Evolutionary conservation across 2,329 filamentous ascomycete species (phyloP).

Genomic region (Colletotrichum horii): DNA sequence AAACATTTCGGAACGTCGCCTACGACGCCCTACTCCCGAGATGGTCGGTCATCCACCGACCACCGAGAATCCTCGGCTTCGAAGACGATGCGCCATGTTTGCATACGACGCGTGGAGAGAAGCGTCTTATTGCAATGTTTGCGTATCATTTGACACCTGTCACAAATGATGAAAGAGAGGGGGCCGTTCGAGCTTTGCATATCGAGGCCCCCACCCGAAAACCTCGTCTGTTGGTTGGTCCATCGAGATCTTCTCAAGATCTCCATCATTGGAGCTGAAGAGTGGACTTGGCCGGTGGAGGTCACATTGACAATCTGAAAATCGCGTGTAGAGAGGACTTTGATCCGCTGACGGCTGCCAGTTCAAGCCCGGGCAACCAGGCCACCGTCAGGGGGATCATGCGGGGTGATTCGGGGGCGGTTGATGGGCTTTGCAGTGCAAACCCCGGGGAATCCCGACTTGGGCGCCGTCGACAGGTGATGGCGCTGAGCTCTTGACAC

Average conservation of each 20-base stretch:
- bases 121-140: neutral
- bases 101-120: neutral
- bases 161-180: neutral
- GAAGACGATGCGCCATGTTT: neutral
- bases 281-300: neutral
- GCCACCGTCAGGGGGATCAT: neutral
- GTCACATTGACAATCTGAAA: neutral
- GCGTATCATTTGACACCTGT: neutral
- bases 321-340: neutral
- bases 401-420: neutral
- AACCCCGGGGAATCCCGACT: neutral
- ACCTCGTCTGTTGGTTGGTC: neutral
- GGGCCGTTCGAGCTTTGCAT: neutral
- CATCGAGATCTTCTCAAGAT: slow-evolving; percentile 14
- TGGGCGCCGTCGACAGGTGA: neutral
- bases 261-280: neutral
- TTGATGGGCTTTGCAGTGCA: neutral
- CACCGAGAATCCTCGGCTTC: neutral
- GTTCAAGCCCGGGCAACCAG: neutral
- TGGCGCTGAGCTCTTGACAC: neutral
- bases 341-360: slow-evolving; percentile 4
- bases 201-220: neutral
- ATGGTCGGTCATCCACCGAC: slow-evolving; percentile 1
- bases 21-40: neutral
- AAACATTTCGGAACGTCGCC: neutral